Conservation (phyloP, 306 rosid species). For the Prunus padus region DNA sequence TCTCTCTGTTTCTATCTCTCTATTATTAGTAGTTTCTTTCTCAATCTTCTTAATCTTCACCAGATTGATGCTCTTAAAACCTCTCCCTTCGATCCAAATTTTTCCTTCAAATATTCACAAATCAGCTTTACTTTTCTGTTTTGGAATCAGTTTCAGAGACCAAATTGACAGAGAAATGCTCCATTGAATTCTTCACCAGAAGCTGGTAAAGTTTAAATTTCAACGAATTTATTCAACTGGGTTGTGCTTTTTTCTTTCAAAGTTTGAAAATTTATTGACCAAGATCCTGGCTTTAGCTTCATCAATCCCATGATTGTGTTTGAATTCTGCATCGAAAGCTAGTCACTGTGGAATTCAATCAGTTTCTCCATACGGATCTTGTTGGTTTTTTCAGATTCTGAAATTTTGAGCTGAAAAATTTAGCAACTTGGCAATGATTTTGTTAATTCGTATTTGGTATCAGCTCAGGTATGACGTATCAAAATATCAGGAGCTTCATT, state of each 20-base stretch:
- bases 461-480: constrained; percentile 8
- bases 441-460: background rate
- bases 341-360: background rate
- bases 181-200: background rate
- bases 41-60: background rate
- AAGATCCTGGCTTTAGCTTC: background rate
- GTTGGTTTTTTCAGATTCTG: background rate
- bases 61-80: background rate
- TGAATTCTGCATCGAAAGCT: background rate
- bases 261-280: background rate
- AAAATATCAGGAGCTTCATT: background rate
- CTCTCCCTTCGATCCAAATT: constrained; percentile 6
- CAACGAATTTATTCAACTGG: background rate
- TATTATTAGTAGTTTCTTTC: background rate
- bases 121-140: background rate
- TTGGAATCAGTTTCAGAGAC: constrained; percentile 8
- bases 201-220: background rate
- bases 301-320: background rate
- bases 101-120: background rate
- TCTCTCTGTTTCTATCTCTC: background rate
- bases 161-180: background rate
- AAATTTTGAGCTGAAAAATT: background rate
- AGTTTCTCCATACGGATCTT: background rate
- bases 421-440: background rate
- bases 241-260: background rate